Evolutionary conservation across 176 grass and related monocot species (phyloP).

Genomic region (Echinochloa phyllopogon): DNA sequence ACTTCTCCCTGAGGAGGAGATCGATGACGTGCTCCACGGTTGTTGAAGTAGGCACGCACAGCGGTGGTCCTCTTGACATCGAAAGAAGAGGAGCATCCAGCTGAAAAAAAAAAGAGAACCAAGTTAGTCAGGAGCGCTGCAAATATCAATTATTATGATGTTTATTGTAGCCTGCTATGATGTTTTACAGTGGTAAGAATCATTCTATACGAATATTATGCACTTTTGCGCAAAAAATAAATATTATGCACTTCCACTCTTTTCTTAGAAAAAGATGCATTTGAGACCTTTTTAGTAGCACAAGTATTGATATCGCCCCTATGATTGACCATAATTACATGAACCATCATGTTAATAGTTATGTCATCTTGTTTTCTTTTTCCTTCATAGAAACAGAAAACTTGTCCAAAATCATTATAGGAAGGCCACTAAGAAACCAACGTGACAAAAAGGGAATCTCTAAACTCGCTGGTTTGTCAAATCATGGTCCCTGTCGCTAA

Average conservation of each 20-base stretch:
- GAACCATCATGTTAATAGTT: background rate
- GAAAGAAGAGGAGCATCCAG: slow-evolving; percentile 74
- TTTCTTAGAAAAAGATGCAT: background rate
- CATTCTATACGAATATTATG: background rate
- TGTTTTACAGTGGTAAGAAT: background rate
- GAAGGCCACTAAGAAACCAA: background rate
- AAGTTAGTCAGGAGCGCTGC: background rate
- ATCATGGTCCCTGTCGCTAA: background rate
- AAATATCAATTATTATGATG: slow-evolving; percentile 9
- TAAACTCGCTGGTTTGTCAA: slow-evolving; percentile 27
- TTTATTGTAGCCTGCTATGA: background rate
- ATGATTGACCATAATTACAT: background rate
- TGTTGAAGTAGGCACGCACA: slow-evolving; percentile 68
- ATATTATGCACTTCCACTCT: background rate
- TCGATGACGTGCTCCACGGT: slow-evolving; percentile 73
- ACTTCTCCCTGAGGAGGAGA: slow-evolving; percentile 68
- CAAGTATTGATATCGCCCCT: background rate
- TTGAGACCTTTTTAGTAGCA: background rate
- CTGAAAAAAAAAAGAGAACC: slow-evolving; percentile 47
- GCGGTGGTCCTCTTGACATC: slow-evolving; percentile 63
- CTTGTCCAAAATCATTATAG: background rate
- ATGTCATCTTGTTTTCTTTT: background rate
- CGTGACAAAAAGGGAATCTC: background rate
- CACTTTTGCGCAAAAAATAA: too few species aligned
- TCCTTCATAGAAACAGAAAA: background rate